A percentile compares a stretch with the other conserved stretches of the same genome.
phyloP scores from a whole-genome alignment of 129 eudicot genomes.

The Tagetes erecta region DNA sequence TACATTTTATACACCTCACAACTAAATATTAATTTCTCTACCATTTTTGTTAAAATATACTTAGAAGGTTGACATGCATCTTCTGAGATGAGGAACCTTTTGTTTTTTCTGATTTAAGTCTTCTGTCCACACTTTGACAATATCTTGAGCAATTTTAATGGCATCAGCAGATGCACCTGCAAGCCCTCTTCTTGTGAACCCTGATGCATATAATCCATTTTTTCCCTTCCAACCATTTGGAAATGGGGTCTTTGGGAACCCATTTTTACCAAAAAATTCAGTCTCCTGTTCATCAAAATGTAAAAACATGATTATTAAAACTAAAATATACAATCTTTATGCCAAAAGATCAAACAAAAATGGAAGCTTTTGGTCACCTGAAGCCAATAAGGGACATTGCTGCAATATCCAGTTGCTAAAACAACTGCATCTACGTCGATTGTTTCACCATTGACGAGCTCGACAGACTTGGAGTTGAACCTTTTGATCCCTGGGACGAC shows the following conservation, averaged over 20 bases:
- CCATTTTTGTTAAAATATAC: background rate
- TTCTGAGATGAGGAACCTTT: conserved; percentile 5
- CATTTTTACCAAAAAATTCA: conserved; percentile 21
- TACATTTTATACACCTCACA: background rate
- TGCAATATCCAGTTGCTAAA: conserved; percentile 22
- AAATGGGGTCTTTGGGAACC: conserved; percentile 21
- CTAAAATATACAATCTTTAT: background rate
- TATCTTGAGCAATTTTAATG: conserved; percentile 17
- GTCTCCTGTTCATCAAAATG: conserved; percentile 11
- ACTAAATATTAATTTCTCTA: background rate
- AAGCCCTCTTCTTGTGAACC: conserved; percentile 21
- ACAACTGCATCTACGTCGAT: conserved; percentile 12
- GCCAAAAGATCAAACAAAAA: background rate
- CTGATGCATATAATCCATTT: conserved; percentile 19
- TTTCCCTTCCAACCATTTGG: conserved; percentile 27
- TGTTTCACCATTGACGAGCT: conserved; percentile 12
- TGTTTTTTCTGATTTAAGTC: conserved; percentile 10
- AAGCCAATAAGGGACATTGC: conserved; percentile 26
- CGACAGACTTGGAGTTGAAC: background rate
- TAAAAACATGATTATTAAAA: background rate
- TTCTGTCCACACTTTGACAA: conserved; percentile 4
- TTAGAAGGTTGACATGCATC: conserved; percentile 21
- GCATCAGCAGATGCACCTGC: conserved; percentile 21
- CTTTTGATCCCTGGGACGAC: conserved; percentile 21
- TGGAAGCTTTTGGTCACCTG: background rate